These are phyloP conservation scores for Escovopsis sp. DNA, from an alignment of 2,329 filamentous ascomycete genomes.

Conservation along the genomic window DNA sequence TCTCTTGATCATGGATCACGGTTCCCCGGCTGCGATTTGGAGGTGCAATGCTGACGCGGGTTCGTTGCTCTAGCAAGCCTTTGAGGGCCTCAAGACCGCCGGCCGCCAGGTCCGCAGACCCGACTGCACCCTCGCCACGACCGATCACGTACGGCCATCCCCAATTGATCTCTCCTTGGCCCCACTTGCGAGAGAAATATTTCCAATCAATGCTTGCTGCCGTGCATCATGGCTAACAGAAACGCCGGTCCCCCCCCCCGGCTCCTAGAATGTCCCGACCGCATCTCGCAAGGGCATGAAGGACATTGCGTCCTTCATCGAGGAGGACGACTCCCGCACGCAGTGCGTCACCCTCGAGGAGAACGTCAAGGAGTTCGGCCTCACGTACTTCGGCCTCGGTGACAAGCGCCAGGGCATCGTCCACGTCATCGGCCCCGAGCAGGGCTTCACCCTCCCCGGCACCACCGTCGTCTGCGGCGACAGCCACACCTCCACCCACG, in stretches of 20 bases:
- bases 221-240: background rate
- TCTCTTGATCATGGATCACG: constrained; percentile 7
- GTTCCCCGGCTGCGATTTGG: background rate
- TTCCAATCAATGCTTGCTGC: background rate
- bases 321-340: constrained; percentile 82
- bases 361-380: constrained; percentile 89
- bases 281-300: constrained; percentile 83
- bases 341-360: constrained; percentile 95
- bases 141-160: constrained; percentile 65
- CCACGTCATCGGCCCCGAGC: constrained; percentile 95
- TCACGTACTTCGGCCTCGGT: constrained; percentile 93
- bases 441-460: constrained; percentile 93
- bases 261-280: constrained; percentile 73
- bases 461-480: constrained; percentile 97
- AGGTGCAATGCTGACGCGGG: background rate
- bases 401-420: constrained; percentile 98
- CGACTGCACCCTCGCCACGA: constrained; percentile 92
- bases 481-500: constrained; percentile 95
- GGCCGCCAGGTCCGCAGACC: constrained; percentile 77
- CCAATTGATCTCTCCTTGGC: too few relatives aligned
- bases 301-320: constrained; percentile 83
- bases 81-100: constrained; percentile 87
- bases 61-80: constrained; percentile 58
- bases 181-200: too few relatives aligned
- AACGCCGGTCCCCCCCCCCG: constrained; percentile 3